Evolutionary conservation across 805 yeast genomes (phyloP).

Genomic region (Aciculoconidium aculeatum): DNA sequence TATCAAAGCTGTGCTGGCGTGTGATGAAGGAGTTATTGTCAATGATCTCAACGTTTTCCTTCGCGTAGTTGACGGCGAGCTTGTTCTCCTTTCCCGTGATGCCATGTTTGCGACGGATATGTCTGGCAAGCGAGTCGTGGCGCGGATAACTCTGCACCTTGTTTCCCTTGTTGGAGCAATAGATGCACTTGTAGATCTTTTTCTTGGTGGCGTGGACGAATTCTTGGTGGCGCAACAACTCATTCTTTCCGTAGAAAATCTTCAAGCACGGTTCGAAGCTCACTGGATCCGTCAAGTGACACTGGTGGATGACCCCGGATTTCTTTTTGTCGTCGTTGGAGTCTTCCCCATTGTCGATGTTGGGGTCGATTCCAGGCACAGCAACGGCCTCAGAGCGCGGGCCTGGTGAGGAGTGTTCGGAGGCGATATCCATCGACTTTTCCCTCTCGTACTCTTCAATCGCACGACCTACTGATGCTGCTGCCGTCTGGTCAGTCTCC

Average conservation of each 20-base stretch:
- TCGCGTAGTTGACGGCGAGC: slow-evolving; percentile 39
- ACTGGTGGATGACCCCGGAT: slow-evolving; percentile 34
- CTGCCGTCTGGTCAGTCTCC: too few species aligned
- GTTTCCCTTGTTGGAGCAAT: slow-evolving; percentile 29
- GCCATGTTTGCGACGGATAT: slow-evolving; percentile 39
- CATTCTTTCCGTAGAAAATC: slow-evolving; percentile 40
- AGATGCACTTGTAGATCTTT: slow-evolving; percentile 35
- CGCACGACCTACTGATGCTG: too few species aligned
- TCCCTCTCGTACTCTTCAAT: background rate
- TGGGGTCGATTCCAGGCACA: too few species aligned
- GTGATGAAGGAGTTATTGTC: slow-evolving; percentile 15
- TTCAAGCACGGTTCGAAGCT: slow-evolving; percentile 29
- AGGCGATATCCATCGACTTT: slow-evolving; percentile 3
- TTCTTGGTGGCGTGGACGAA: slow-evolving; percentile 42
- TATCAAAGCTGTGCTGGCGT: slow-evolving; percentile 9
- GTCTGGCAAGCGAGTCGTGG: slow-evolving; percentile 40
- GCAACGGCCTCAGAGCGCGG: background rate
- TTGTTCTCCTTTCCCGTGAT: slow-evolving; percentile 40
- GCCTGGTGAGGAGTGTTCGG: slow-evolving; percentile 1
- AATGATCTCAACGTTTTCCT: slow-evolving; percentile 34
- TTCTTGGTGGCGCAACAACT: slow-evolving; percentile 39
- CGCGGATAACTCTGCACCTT: slow-evolving; percentile 38
- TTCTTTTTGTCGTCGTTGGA: slow-evolving; percentile 12
- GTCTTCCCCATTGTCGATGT: too few species aligned
- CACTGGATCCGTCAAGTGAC: slow-evolving; percentile 32